Base-by-base conservation (phyloP, 2,329 filamentous ascomycete genomes). In the Gaeumannomyces tritici region DNA sequence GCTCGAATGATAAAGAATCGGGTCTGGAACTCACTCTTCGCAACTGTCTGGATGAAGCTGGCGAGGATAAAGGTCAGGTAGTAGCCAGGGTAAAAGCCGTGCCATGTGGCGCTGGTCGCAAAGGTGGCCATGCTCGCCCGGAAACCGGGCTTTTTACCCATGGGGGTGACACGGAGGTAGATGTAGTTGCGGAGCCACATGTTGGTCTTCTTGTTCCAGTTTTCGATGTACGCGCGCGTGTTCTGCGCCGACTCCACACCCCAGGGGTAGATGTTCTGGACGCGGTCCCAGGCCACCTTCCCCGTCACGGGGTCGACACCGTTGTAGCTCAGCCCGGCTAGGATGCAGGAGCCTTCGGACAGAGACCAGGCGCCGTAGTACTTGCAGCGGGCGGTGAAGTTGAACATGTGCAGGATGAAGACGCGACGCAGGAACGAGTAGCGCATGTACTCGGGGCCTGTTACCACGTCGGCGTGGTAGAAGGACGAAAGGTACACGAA, bases 201-300 rank as follows among this genome's bases (percentile, higher is more conserved):
- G 74, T 97, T 99, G 15, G 95, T 99, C 75, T 98, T 98, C 79
- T 97, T 96, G 74, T 99, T 99, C 95, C 95, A 99, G 70, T 86
- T 89, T 59, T 88, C 93, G 3, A 99, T 82, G 70, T 95, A 98
- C 1, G 86, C 92, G 62, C 93, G 87, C n/a, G 90, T 90, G 73
- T 98, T 99, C 75, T 97, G 93, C 1, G 93, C 95, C 0, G 86
- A 81, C 76, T 99, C 95, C 31, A 99, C 90, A 2, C 84, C 86
- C 82, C 87, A 88, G 0, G 95, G 89, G 67, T 90, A 87, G 67
- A 99, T 91, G 71, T 99, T 99, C 68, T 91, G 89, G 24, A 98
- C 79, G 31, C 93, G 87, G 71, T 96, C 88, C 90, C 95, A 99
- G 64, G 88, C 89, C 1, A 96, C 88, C 71, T 90, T 91, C 63